Evolutionary conservation across 1,284 basidiomycete genomes (phyloP), one percentile per base, ranked within the genome.

Genomic region (Athelia sp.): DNA sequence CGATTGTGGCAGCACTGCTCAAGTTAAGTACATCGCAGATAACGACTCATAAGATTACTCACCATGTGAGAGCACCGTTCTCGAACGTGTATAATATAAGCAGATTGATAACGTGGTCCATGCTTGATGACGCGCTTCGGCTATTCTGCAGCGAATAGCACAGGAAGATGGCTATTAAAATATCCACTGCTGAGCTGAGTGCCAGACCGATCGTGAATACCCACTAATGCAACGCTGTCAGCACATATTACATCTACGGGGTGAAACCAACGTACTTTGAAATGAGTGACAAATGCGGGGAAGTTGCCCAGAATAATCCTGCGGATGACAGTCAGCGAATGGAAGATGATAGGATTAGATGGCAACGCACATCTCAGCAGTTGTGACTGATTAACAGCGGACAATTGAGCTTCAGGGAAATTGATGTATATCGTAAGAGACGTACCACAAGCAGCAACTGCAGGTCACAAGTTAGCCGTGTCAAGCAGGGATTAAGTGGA

Each of bases 51-150:
- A 19, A 21, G 15, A 11, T 48, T 19, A 18, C 63, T 47, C 49
- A 76, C 76, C 67, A 72, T 10, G 78, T 80, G 8, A 80, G 53
- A 2, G 69, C 57, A 2, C 78, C 79, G 3, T 73, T 81, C 52
- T 81, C 77, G 13, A 81, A 59, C 0, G 79, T 75, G 49, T 81
- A 81, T 2, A 79, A 50, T 44, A 75, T 78, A 44, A 81, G 59
- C 0, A 66, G 61, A 49, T 80, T 75, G 26, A 81, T 68, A 36
- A 79, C 60, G 29, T 72, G 66, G 45, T 74, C 71, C 70, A 79
- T 72, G 44, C 76, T 78, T 17, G 6, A 29, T 29, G 26, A 29
- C 26, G 26, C 4, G 26, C 26, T 68, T 52, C 64, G 70, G 44
- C 61, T 68, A 54, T 50, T 61, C 48, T 63, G 64, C 2, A 81